A percentile compares a stretch with the other conserved stretches of the same genome.
These are phyloP conservation scores for Boeremia exigua DNA, from an alignment of 2,329 filamentous ascomycete species.

Conservation along the genomic window DNA sequence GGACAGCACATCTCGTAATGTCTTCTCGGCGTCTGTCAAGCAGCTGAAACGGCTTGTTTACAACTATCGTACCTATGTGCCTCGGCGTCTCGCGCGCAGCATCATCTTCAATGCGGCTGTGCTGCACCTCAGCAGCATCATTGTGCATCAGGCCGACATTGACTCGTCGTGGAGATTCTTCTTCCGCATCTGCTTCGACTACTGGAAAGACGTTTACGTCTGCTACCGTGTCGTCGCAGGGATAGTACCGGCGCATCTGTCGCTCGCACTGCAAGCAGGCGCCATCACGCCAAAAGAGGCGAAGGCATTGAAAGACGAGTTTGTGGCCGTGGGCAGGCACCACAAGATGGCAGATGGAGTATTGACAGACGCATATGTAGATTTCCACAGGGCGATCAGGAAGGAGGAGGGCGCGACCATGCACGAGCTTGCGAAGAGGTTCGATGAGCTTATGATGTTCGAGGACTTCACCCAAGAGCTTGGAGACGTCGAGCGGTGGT, in stretches of 20 bases:
- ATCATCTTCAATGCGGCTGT: constrained; percentile 6
- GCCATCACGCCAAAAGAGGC: background rate
- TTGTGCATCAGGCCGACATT: constrained; percentile 3
- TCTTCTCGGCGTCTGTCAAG: constrained; percentile 5
- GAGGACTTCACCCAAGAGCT: constrained; percentile 17
- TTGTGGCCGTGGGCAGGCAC: background rate
- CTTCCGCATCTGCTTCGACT: constrained; percentile 5
- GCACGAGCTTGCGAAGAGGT: constrained; percentile 34
- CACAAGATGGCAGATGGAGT: background rate
- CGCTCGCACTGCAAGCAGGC: background rate
- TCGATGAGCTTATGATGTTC: constrained; percentile 39
- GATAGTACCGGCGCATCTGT: constrained; percentile 1
- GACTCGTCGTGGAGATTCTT: constrained; percentile 7
- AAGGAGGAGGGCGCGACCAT: constrained; percentile 22
- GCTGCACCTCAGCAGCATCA: constrained; percentile 2
- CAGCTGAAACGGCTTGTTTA: constrained; percentile 10
- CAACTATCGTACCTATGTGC: constrained; percentile 1
- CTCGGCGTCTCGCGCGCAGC: background rate
- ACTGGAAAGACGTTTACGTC: constrained; percentile 1
- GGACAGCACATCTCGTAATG: background rate
- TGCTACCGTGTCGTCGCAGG: background rate
- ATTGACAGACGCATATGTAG: constrained; percentile 1
- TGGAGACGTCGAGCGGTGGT: background rate
- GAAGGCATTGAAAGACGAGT: background rate
- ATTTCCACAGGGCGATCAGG: constrained; percentile 6